Evolutionary conservation across 352 stramenopile species (phyloP).

Genomic region (Pythium guiyangense): DNA sequence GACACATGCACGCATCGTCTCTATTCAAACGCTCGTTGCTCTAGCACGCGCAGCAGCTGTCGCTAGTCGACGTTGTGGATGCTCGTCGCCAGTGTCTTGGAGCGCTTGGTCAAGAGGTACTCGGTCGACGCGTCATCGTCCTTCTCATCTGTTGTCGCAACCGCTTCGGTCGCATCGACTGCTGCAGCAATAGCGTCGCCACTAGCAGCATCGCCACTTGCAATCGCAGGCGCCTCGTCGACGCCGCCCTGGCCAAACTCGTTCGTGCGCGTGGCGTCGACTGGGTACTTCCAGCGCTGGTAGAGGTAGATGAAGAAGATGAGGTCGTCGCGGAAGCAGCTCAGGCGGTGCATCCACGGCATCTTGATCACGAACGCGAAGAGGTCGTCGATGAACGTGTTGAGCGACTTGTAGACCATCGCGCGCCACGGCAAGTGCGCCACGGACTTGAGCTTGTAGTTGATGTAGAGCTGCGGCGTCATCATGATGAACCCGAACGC

Average conservation of each 20-base stretch:
- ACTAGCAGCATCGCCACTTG: slow-evolving; percentile 9
- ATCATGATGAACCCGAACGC: slow-evolving; percentile 99
- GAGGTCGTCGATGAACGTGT: slow-evolving; percentile 98
- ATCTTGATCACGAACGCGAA: slow-evolving; percentile 98
- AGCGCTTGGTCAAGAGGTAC: slow-evolving; percentile 49
- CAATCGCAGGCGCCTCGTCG: neutral
- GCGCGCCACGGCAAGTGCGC: slow-evolving; percentile 95
- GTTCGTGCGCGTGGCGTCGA: slow-evolving; percentile 90
- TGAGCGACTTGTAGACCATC: slow-evolving; percentile 98
- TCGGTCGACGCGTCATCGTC: slow-evolving; percentile 40
- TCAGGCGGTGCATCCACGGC: slow-evolving; percentile 97
- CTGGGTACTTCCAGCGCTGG: slow-evolving; percentile 96
- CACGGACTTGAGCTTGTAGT: slow-evolving; percentile 98
- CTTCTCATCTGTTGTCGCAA: slow-evolving; percentile 3
- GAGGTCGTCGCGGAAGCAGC: slow-evolving; percentile 98
- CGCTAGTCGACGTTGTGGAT: slow-evolving; percentile 6
- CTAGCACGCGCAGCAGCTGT: neutral
- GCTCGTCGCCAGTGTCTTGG: slow-evolving; percentile 28
- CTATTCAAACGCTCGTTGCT: neutral
- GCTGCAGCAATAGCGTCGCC: slow-evolving; percentile 3
- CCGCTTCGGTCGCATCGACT: slow-evolving; percentile 13
- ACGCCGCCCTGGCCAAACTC: slow-evolving; percentile 89
- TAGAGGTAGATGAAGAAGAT: slow-evolving; percentile 99
- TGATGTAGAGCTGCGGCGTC: slow-evolving; percentile 98
- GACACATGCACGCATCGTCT: neutral